Conservation (phyloP, 78 protist genomes). For the Dictyostelium firmibasis region DNA sequence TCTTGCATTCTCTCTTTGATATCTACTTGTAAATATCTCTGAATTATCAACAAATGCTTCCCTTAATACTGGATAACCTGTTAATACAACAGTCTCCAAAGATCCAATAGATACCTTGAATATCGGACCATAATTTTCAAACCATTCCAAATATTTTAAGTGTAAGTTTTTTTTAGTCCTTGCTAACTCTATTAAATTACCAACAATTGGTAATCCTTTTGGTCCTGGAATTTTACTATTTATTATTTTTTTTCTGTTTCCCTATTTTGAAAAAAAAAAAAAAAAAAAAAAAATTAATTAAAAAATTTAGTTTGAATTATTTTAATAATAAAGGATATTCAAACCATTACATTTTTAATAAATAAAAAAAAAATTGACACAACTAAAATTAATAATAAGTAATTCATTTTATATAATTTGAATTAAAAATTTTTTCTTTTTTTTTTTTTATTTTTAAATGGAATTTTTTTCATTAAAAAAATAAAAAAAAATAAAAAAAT, state of each 20-base stretch:
- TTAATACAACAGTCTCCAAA: conserved; percentile 9
- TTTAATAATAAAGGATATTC: too few species aligned
- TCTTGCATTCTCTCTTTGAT: background rate
- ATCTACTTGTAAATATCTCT: background rate
- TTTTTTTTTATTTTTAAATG: background rate
- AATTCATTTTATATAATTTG: background rate
- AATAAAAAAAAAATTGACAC: background rate
- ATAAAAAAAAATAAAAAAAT: background rate
- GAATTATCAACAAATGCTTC: conserved; percentile 28
- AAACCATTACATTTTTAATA: background rate
- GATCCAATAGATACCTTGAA: conserved; percentile 3
- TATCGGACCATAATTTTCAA: conserved; percentile 11
- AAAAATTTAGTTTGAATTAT: too few species aligned
- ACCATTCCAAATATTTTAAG: background rate
- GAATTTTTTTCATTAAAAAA: background rate
- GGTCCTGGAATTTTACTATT: background rate
- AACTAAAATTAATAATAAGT: background rate
- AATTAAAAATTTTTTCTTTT: too few species aligned
- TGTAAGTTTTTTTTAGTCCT: background rate
- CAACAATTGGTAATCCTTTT: background rate
- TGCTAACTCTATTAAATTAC: background rate
- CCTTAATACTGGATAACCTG: conserved; percentile 10
- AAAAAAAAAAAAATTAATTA: background rate
- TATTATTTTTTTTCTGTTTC: background rate
- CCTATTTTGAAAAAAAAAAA: background rate